Conservation (phyloP, 345 rosid species). For the Ricinus communis region DNA sequence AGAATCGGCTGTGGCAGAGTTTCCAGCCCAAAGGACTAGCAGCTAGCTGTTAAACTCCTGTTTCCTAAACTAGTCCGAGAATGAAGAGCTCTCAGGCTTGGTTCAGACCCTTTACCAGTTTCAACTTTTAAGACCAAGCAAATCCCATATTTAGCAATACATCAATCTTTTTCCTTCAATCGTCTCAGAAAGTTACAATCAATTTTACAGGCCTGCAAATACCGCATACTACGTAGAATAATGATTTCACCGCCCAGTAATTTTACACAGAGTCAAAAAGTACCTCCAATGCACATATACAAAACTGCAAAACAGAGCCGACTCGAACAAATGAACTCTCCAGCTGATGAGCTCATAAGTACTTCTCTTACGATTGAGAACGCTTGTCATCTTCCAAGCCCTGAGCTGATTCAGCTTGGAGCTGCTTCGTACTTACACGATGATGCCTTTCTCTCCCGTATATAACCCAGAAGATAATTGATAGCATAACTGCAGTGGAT, state of each 20-base stretch:
- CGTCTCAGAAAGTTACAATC: too few species aligned
- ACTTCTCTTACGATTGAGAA: background rate
- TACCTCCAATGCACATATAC: background rate
- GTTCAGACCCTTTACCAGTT: too few species aligned
- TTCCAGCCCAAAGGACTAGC: too few species aligned
- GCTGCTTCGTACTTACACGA: conserved; percentile 32
- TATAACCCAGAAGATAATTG: conserved; percentile 75
- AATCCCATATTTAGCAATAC: too few species aligned
- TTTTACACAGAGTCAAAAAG: background rate
- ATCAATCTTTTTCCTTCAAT: too few species aligned
- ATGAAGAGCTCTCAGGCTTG: too few species aligned
- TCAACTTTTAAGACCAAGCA: too few species aligned
- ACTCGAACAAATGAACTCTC: background rate
- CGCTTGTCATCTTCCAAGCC: conserved; percentile 12
- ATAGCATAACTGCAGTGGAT: conserved; percentile 84
- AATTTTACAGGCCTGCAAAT: background rate
- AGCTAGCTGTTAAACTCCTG: too few species aligned
- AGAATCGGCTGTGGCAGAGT: too few species aligned
- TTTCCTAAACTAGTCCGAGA: too few species aligned
- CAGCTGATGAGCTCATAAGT: background rate
- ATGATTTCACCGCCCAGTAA: background rate
- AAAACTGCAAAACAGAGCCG: background rate
- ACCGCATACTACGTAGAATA: background rate
- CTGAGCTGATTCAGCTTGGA: conserved; percentile 3
- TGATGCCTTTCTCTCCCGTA: conserved; percentile 65